Evolutionary conservation across 2,329 filamentous ascomycete species (phyloP), one percentile per base, ranked within the genome.

Genomic region (Pezizomycotina sp.): DNA sequence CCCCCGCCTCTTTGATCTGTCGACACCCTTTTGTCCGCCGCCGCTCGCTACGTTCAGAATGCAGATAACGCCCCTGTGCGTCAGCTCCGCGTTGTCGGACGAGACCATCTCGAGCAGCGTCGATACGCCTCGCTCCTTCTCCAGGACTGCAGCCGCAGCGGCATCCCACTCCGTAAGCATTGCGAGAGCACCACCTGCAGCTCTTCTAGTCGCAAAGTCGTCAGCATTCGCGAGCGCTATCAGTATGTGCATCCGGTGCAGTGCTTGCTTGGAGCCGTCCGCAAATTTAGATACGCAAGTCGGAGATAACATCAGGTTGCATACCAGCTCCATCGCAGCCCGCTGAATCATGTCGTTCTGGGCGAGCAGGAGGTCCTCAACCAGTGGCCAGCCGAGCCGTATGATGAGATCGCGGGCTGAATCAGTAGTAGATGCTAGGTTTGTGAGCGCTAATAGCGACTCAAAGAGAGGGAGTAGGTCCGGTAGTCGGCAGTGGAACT

Each of bases 381-480:
- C 66, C 13, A 71, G 70, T 1, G 71, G 55, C 70, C 81, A 92
- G 1, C 76, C 71, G 3, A 68, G 62, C 6, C 77, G 71, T 22
- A 92, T 71, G 31, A 92, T 84, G 10, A 67, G 63, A 34, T 84
- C 76, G 8, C 9, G 59, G 53, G 18, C 55, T 51, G 34, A 51
- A 51, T 43, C 63, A 56, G 12, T 61, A 54, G 29, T 58, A 54
- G 81, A 91, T 0, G 86, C 89, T 5, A 98, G 69, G 50, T 98
- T 98, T 0, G 89, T 95, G 22, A 98, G 68, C 0, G 89, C 86
- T 56, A 95, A 77, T 6, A 98, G 67, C 1, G 77, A 68, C 58
- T 98, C 89, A 49, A 95, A 98, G 0, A 78, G 74, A 0, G 89
- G 83, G 0, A 98, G 67, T 9, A 95, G 69, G 55, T 92, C 79